Evolutionary conservation across 352 stramenopile species (phyloP).

Genomic region (Pythium biforme): DNA sequence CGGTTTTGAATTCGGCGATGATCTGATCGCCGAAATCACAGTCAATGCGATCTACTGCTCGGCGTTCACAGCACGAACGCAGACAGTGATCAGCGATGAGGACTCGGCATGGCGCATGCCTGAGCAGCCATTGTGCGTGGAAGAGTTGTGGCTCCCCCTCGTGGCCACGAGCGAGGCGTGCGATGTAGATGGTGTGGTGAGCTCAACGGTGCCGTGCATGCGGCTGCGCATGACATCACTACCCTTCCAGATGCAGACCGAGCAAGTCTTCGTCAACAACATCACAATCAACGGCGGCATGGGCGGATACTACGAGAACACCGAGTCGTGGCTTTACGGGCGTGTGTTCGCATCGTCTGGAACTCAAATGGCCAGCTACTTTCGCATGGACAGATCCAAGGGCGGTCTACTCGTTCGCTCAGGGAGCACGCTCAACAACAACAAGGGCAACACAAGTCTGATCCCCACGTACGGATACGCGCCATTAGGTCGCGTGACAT

Average conservation of each 20-base stretch:
- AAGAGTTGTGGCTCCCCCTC: conserved; percentile 76
- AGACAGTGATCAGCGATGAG: conserved; percentile 46
- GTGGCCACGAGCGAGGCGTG: conserved; percentile 30
- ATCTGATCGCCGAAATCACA: conserved; percentile 71
- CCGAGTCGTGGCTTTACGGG: conserved; percentile 61
- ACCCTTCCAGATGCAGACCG: conserved; percentile 70
- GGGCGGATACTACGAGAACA: conserved; percentile 63
- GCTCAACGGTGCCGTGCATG: conserved; percentile 52
- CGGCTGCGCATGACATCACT: conserved; percentile 64
- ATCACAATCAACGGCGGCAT: conserved; percentile 64
- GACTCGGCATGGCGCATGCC: conserved; percentile 65
- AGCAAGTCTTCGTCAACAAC: conserved; percentile 54
- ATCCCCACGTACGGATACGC: conserved; percentile 45
- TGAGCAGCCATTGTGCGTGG: conserved; percentile 67
- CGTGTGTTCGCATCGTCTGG: conserved; percentile 66
- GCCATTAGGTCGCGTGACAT: conserved; percentile 62
- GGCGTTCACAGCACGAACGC: conserved; percentile 48
- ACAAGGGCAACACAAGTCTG: conserved; percentile 70
- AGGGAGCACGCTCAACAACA: conserved; percentile 65
- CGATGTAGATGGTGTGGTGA: conserved; percentile 24
- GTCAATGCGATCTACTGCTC: conserved; percentile 85
- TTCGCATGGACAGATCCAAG: conserved; percentile 65
- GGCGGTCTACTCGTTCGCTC: conserved; percentile 69
- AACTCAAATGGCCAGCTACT: conserved; percentile 73
- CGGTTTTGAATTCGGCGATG: conserved; percentile 86